These are phyloP conservation scores for Botryotinia globosa DNA, from an alignment of 2,329 filamentous ascomycete genomes.

Conservation along the genomic window DNA sequence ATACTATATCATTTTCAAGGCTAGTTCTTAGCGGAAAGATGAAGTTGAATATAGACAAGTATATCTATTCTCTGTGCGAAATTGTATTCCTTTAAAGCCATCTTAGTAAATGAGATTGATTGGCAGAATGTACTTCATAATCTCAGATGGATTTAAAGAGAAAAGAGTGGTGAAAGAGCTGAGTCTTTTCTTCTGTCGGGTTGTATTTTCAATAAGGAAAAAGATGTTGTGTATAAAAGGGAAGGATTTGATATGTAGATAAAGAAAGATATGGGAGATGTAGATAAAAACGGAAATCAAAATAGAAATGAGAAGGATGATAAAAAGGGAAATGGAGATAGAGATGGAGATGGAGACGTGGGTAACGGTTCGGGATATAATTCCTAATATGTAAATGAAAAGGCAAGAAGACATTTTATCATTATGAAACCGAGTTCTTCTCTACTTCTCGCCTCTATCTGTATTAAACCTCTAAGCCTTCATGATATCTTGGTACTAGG, in stretches of 20 bases:
- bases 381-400: neutral
- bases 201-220: neutral
- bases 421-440: neutral
- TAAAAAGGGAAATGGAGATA: no score
- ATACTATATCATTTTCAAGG: neutral
- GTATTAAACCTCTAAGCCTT: neutral
- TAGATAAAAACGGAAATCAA: neutral
- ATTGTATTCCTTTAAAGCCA: neutral
- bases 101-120: neutral
- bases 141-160: neutral
- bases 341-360: no score
- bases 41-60: neutral
- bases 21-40: neutral
- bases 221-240: neutral
- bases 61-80: neutral
- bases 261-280: neutral
- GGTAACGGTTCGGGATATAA: neutral
- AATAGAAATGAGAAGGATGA: no score
- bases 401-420: neutral
- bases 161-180: neutral
- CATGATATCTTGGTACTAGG: neutral
- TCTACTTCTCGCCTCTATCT: neutral
- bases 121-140: neutral
- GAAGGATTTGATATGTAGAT: neutral
- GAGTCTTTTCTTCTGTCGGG: neutral